Percentiles rank a stretch among this genome's conserved stretches.
These are phyloP conservation scores for Fennellomyces sp. DNA, from an alignment of 371 early-diverging fungal species.

Conservation along the genomic window DNA sequence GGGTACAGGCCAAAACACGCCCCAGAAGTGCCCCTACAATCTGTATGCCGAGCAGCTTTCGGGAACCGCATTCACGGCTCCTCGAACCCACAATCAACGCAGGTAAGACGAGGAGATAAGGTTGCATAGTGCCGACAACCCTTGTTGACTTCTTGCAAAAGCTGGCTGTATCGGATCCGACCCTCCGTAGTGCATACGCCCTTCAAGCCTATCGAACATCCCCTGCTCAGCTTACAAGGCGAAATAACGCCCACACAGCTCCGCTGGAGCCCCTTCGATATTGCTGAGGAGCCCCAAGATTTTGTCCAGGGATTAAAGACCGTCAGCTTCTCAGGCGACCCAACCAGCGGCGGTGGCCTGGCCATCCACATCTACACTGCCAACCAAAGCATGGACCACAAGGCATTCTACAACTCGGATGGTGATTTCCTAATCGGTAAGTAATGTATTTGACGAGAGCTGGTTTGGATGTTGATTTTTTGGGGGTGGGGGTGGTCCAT, in stretches of 20 bases:
- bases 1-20: conserved; percentile 83
- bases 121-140: neutral
- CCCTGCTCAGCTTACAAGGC: conserved; percentile 52
- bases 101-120: conserved; percentile 47
- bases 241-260: conserved; percentile 85
- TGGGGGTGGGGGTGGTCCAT: neutral
- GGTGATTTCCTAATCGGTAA: conserved; percentile 92
- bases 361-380: conserved; percentile 87
- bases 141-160: conserved; percentile 27
- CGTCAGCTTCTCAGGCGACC: conserved; percentile 89
- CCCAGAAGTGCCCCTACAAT: conserved; percentile 89
- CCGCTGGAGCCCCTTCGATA: conserved; percentile 91
- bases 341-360: conserved; percentile 77
- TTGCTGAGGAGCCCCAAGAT: conserved; percentile 62
- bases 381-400: conserved; percentile 74
- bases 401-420: conserved; percentile 88
- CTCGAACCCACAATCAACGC: conserved; percentile 82
- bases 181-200: conserved; percentile 91
- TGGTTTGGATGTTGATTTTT: neutral
- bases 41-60: conserved; percentile 96
- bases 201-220: conserved; percentile 49
- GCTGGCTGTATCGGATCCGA: conserved; percentile 96
- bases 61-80: conserved; percentile 95
- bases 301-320: conserved; percentile 89
- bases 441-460: neutral